Percentiles rank a stretch among this genome's conserved stretches.
These are phyloP conservation scores for Colletotrichum filicis DNA, from an alignment of 2,329 filamentous ascomycete genomes.

Conservation along the genomic window DNA sequence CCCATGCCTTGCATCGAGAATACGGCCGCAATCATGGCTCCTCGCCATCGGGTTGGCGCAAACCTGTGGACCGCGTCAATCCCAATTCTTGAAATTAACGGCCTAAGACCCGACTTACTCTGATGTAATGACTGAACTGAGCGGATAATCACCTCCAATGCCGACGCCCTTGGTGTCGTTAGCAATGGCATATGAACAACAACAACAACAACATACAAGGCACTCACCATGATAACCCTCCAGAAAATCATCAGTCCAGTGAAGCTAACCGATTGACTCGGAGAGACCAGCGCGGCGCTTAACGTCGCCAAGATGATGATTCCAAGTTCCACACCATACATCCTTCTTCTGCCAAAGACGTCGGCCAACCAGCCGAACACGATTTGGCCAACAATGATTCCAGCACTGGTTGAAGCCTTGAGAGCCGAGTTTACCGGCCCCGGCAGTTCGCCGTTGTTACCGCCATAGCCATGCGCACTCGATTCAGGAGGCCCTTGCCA, in stretches of 20 bases:
- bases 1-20: slow-evolving; percentile 89
- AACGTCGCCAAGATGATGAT: slow-evolving; percentile 79
- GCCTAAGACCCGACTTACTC: slow-evolving; percentile 58
- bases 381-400: slow-evolving; percentile 82
- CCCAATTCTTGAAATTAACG: slow-evolving; percentile 32
- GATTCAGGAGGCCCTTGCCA: slow-evolving; percentile 62
- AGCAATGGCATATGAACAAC: neutral
- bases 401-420: slow-evolving; percentile 83
- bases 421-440: slow-evolving; percentile 76
- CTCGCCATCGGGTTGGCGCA: slow-evolving; percentile 83
- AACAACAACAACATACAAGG: neutral
- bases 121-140: slow-evolving; percentile 83
- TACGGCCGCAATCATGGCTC: slow-evolving; percentile 84
- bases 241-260: slow-evolving; percentile 76
- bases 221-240: slow-evolving; percentile 74
- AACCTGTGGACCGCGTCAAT: slow-evolving; percentile 60
- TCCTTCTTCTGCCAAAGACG: slow-evolving; percentile 78
- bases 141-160: slow-evolving; percentile 85
- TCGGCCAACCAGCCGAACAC: slow-evolving; percentile 84
- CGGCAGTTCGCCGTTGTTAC: slow-evolving; percentile 68
- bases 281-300: slow-evolving; percentile 71
- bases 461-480: slow-evolving; percentile 57
- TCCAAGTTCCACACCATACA: slow-evolving; percentile 83
- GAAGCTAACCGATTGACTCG: slow-evolving; percentile 69
- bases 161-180: slow-evolving; percentile 66